Base-by-base conservation (phyloP, 164 flowering plant genomes). In the Chimonanthus praecox region DNA sequence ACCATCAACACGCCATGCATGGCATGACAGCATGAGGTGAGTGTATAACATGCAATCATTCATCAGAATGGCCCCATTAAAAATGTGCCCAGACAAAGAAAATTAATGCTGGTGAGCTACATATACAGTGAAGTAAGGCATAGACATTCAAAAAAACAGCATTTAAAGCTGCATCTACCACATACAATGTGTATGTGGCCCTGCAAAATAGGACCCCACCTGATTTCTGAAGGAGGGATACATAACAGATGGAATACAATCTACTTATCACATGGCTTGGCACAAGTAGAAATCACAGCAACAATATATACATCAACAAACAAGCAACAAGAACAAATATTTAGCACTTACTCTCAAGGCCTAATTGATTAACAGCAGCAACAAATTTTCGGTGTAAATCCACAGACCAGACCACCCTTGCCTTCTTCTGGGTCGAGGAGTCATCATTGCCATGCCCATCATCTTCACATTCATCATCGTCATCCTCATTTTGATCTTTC, bases 351-450 rank as follows among this genome's bases (percentile, higher is more conserved):
- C 97, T 91, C 46, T 91, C 97, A 77, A 94, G 74, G 71, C 98
- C 98, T 72, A 94, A 78, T 60, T 90, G 94, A 76, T 91, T 82
- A 77, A 94, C 98, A 68, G 98, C 98, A 4, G 87, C 87, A 51
- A 91, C 92, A 73, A 94, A 94, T 70, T 90, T 87, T 69, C 88
- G 89, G 76, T 94, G 98, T 73, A 94, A 81, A 50, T 91, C 98
- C 60, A 84, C 87, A 5, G 95, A 85, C 98, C 98, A 93, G 70
- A 93, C 95, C 74, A 93, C 98, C 49, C 98, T 86, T 69, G 94
- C 89, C 82, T 87, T 93, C 82, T 91, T 93, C 74, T 87, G 94
- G 48, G 85, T 69, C n/a, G 90, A 76, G 5, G 87, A 82, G 72
- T 92, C 94, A 8, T 92, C 97, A 75, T 81, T 80, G 4, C 86